Evolutionary conservation across 495 filamentous ascomycete genomes (phyloP).

Genomic region (Tuber aestivum): DNA sequence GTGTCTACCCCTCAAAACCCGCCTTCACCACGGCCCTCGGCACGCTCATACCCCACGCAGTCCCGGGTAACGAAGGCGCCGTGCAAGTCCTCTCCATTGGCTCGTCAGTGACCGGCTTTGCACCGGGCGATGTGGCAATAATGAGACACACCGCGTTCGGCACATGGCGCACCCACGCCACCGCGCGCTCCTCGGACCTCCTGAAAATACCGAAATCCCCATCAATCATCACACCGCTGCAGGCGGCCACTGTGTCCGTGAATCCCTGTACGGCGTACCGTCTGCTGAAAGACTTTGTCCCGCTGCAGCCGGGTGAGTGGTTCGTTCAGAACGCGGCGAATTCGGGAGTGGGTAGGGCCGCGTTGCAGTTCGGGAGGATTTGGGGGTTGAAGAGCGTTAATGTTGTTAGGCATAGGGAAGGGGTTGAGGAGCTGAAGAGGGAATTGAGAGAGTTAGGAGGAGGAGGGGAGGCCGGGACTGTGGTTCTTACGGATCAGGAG

Average conservation of each 20-base stretch:
- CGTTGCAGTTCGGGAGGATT: slow-evolving; percentile 70
- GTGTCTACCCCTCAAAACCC: slow-evolving; percentile 86
- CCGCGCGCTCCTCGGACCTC: slow-evolving; percentile 57
- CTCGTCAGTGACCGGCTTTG: slow-evolving; percentile 49
- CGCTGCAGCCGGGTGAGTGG: slow-evolving; percentile 69
- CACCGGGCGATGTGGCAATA: slow-evolving; percentile 80
- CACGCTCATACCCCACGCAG: slow-evolving; percentile 64
- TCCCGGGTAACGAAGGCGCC: slow-evolving; percentile 83
- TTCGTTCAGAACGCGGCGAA: slow-evolving; percentile 96
- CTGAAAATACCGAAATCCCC: slow-evolving; percentile 52
- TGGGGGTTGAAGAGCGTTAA: slow-evolving; percentile 90
- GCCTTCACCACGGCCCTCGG: slow-evolving; percentile 65
- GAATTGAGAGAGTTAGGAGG: slow-evolving; percentile 61
- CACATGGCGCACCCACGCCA: slow-evolving; percentile 87
- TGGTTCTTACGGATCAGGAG: slow-evolving; percentile 75
- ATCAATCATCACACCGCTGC: slow-evolving; percentile 58
- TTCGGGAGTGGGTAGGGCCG: slow-evolving; percentile 78
- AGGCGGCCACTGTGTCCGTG: slow-evolving; percentile 78
- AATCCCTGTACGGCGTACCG: slow-evolving; percentile 91
- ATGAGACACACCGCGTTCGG: slow-evolving; percentile 74
- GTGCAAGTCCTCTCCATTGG: slow-evolving; percentile 74
- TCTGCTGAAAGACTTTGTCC: slow-evolving; percentile 79
- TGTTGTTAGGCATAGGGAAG: slow-evolving; percentile 64
- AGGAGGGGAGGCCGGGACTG: slow-evolving; percentile 55
- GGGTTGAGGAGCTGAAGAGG: slow-evolving; percentile 58